These are phyloP conservation scores for Prunus salicina DNA, from an alignment of 306 rosid species.

Conservation along the genomic window DNA sequence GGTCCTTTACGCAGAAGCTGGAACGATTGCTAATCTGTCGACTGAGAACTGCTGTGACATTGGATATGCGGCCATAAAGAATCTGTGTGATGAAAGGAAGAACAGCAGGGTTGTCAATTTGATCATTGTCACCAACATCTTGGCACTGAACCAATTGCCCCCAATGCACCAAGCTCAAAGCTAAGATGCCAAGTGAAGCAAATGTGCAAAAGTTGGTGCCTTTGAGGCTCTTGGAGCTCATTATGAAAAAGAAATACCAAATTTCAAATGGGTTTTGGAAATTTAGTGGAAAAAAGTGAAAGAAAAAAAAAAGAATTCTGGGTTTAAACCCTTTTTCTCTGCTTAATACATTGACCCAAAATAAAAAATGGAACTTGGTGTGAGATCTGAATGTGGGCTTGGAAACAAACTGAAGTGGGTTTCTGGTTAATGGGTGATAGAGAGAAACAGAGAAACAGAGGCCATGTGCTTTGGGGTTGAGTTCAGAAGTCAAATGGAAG, in stretches of 20 bases:
- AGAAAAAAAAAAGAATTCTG: neutral
- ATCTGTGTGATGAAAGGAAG: constrained; percentile 64
- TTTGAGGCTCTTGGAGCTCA: constrained; percentile 30
- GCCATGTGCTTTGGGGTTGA: neutral
- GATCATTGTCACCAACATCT: constrained; percentile 44
- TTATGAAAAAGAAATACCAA: constrained; percentile 3
- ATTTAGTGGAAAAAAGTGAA: neutral
- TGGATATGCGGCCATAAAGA: constrained; percentile 54
- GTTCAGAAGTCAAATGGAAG: neutral
- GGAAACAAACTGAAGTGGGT: constrained; percentile 3
- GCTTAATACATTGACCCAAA: neutral
- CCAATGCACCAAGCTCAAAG: constrained; percentile 38
- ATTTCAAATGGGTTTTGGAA: neutral
- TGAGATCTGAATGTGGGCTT: constrained; percentile 11
- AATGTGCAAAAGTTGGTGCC: constrained; percentile 3
- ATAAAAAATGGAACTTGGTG: neutral
- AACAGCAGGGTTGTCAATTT: constrained; percentile 56
- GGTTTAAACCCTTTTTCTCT: neutral
- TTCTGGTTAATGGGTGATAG: neutral
- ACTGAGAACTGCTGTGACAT: constrained; percentile 59
- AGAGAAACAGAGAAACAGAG: neutral
- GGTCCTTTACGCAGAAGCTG: constrained; percentile 73
- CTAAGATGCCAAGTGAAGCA: constrained; percentile 28
- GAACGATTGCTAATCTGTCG: constrained; percentile 43
- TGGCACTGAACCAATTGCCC: constrained; percentile 44